phyloP scores from a whole-genome alignment of 345 rosid species.

The Populus davidiana region DNA sequence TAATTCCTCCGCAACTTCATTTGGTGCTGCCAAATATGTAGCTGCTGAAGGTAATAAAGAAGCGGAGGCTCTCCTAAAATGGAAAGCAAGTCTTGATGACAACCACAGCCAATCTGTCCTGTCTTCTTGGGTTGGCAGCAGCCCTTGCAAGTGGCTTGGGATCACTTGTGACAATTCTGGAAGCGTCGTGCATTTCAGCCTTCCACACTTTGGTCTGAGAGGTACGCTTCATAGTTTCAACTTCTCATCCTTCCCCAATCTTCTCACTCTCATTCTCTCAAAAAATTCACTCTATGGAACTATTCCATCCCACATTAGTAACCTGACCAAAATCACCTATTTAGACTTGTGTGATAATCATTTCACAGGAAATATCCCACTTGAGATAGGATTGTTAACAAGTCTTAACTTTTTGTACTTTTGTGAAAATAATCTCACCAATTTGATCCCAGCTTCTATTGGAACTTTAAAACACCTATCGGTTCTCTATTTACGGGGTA shows the following conservation, averaged over 20 bases:
- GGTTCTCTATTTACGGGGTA: not conserved
- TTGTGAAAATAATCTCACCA: too few relatives aligned
- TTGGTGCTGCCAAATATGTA: too few relatives aligned
- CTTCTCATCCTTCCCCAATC: slow-evolving; percentile 17
- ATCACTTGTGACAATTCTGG: not conserved
- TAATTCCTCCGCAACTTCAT: too few relatives aligned
- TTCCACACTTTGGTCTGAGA: not conserved
- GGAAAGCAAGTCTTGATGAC: not conserved
- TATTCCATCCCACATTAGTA: slow-evolving; percentile 17
- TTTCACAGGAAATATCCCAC: not conserved
- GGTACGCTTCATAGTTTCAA: slow-evolving; percentile 18
- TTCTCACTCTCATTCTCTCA: not conserved
- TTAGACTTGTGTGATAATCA: slow-evolving; percentile 10
- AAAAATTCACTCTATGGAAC: slow-evolving; percentile 19
- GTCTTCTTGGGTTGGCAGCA: not conserved
- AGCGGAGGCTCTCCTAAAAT: too few relatives aligned
- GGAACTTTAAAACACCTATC: not conserved
- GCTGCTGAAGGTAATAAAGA: too few relatives aligned
- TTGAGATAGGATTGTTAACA: too few relatives aligned
- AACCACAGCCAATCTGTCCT: not conserved
- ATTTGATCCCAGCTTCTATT: too few relatives aligned
- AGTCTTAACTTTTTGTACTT: too few relatives aligned
- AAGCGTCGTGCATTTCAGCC: slow-evolving; percentile 11
- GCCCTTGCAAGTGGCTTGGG: slow-evolving; percentile 9
- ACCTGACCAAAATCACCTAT: slow-evolving; percentile 15